These are phyloP conservation scores for Dendryphion nanum DNA, from an alignment of 2,329 filamentous ascomycete genomes.

Conservation along the genomic window DNA sequence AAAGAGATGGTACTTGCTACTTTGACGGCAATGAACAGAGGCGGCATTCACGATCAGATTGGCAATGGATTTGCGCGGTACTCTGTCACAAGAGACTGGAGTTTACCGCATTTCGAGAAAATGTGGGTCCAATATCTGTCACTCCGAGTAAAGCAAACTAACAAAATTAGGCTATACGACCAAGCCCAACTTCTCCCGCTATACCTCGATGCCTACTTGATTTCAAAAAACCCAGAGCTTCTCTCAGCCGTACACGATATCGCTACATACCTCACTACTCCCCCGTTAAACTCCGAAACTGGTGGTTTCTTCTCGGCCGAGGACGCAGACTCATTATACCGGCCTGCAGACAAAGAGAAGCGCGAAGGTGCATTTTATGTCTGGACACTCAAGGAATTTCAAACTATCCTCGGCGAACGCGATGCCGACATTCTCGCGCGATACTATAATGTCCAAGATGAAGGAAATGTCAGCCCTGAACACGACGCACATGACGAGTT, in stretches of 20 bases:
- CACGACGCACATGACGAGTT: conserved; percentile 93
- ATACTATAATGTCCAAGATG: conserved; percentile 79
- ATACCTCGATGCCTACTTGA: conserved; percentile 82
- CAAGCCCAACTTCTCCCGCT: conserved; percentile 81
- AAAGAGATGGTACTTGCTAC: conserved; percentile 79
- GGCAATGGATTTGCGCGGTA: conserved; percentile 80
- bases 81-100: conserved; percentile 89
- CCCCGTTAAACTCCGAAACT: conserved; percentile 63
- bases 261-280: conserved; percentile 77
- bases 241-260: conserved; percentile 77
- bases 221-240: conserved; percentile 67
- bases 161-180: conserved; percentile 65
- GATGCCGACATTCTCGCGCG: conserved; percentile 73
- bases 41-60: conserved; percentile 72
- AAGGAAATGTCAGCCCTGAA: conserved; percentile 80
- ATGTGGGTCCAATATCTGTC: conserved; percentile 49
- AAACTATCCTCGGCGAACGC: conserved; percentile 67
- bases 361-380: conserved; percentile 92
- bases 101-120: conserved; percentile 94
- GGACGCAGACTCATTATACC: conserved; percentile 80
- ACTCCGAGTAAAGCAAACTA: not conserved
- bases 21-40: conserved; percentile 71
- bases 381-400: conserved; percentile 87
- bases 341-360: conserved; percentile 74
- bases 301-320: conserved; percentile 88